Evolutionary conservation across 2,329 filamentous ascomycete species (phyloP), one percentile per base, ranked within the genome.

Genomic region (Exophiala calicioides): DNA sequence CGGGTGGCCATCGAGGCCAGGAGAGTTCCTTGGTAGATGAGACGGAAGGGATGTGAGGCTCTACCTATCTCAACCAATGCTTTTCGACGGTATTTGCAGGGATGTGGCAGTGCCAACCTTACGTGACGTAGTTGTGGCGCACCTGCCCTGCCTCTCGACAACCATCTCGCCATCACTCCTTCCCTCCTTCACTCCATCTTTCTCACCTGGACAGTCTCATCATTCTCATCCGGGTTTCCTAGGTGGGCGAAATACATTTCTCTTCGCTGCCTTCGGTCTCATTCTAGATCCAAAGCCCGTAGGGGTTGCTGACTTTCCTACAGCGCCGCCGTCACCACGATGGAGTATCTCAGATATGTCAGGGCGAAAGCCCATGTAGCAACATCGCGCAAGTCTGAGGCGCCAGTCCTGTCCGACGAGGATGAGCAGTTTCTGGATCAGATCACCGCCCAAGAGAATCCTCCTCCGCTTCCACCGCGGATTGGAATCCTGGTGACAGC

Each of bases 341-440:
- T 71, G 65, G 63, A 73, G 53, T 72, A 73, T 51, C 62, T 75
- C 44, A 71, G 65, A 37, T 63, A 67, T 51, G 64, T 72, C 35
- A 69, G 66, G 44, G 59, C 63, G 44, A 70, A 67, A 53, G 60
- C 62, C 38, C 66, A 60, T 32, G 60, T 62, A 12, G 64, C 50
- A 38, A 66, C 47, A 57, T 60, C 53, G 41, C 60, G 44, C 10
- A 65, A 59, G 37, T 52, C 63, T 3, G 65, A 65, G 21, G 63
- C 61, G 37, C 72, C 58, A 60, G 73, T 83, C 2, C 62, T 83
- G n/a, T 79, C 76, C 13, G 72, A 78, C n/a, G 79, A 81, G 58
- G 80, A 84, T 52, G 77, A 82, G 56, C 68, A 72, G 41, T 83
- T 82, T 56, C 64, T 83, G 24, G 68, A 72, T 43, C 66, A 67